Conservation (phyloP, 148 eudicot genomes). For the Amaranthus palmeri region DNA sequence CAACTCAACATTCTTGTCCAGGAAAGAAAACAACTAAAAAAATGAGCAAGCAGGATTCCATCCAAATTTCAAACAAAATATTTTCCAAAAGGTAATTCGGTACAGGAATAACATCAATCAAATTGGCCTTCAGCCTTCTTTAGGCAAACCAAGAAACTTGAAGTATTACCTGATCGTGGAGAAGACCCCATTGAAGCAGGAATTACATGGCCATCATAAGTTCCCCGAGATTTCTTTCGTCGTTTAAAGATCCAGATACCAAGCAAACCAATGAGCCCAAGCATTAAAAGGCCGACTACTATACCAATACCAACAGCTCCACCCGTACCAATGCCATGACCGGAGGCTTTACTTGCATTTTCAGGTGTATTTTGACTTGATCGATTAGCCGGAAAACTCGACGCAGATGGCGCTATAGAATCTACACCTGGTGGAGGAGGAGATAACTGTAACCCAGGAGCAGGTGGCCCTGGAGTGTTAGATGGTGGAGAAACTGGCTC, state of each 20-base stretch:
- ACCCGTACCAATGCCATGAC: conserved; percentile 42
- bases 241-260: conserved; percentile 42
- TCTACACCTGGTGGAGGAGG: conserved; percentile 33
- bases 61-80: neutral
- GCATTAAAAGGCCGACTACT: conserved; percentile 37
- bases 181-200: conserved; percentile 50
- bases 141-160: neutral
- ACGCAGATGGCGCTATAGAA: conserved; percentile 23
- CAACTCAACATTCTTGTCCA: neutral
- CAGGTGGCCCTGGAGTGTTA: conserved; percentile 14
- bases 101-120: neutral
- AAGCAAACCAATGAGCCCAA: conserved; percentile 42
- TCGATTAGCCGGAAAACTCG: conserved; percentile 21
- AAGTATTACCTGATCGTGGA: conserved; percentile 56
- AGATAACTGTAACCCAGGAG: conserved; percentile 25
- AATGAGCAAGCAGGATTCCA: neutral
- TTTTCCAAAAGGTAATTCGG: neutral
- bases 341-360: conserved; percentile 22
- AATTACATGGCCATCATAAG: conserved; percentile 33
- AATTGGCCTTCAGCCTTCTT: conserved; percentile 1
- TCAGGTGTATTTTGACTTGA: conserved; percentile 16
- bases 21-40: neutral
- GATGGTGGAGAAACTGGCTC: conserved; percentile 31
- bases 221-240: conserved; percentile 36
- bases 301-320: conserved; percentile 40